A percentile compares a stretch with the other conserved stretches of the same genome.
Evolutionary conservation across 225 moss, liverwort and hornwort species (phyloP).

Genomic region (Asterella californica): DNA sequence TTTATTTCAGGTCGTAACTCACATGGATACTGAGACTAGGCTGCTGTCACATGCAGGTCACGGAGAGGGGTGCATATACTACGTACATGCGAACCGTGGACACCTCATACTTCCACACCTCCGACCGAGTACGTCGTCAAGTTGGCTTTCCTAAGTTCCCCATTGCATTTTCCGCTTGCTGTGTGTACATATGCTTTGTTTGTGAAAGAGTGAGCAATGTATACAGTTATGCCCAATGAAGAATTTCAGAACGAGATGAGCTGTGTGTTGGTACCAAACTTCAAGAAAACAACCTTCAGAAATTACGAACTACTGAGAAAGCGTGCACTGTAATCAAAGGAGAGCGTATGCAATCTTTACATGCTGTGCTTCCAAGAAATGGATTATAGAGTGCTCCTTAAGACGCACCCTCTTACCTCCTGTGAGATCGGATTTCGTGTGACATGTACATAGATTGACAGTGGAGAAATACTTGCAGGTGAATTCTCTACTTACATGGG

Average conservation of each 20-base stretch:
- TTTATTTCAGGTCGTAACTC: background rate
- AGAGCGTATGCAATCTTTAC: no score
- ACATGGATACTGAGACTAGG: background rate
- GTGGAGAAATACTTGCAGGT: constrained; percentile 22
- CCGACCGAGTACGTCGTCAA: constrained; percentile 37
- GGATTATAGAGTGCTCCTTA: no score
- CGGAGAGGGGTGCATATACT: constrained; percentile 30
- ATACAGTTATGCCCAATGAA: background rate
- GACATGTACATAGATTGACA: background rate
- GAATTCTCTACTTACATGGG: constrained; percentile 24
- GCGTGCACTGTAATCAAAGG: no score
- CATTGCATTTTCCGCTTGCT: background rate
- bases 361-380: no score
- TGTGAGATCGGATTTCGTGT: no score
- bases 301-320: background rate
- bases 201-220: background rate
- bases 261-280: background rate
- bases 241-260: background rate
- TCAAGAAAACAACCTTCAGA: background rate
- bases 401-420: no score
- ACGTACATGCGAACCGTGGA: constrained; percentile 42
- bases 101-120: constrained; percentile 45
- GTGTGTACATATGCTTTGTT: background rate
- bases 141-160: background rate
- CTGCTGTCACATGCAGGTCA: constrained; percentile 24